Conservation (phyloP, 371 early-diverging fungal genomes). For the Blakeslea trispora region DNA sequence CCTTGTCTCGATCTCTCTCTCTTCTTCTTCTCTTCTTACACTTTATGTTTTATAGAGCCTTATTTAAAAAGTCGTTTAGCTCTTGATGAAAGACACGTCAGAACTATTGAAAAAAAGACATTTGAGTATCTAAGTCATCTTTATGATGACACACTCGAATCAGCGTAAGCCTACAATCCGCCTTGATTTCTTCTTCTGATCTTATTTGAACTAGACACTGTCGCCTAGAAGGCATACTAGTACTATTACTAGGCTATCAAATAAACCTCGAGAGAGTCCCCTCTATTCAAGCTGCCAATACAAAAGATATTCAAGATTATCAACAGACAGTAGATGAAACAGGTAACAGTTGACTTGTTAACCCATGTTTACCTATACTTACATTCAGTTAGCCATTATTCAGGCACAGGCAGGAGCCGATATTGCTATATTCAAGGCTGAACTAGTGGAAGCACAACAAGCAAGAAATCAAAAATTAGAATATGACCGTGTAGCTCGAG, state of each 20-base stretch:
- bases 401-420: constrained; percentile 35
- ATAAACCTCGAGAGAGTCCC: constrained; percentile 40
- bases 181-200: not conserved
- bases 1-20: too few relatives aligned
- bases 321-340: constrained; percentile 36
- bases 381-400: constrained; percentile 29
- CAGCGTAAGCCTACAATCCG: constrained; percentile 24
- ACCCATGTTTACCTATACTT: not conserved
- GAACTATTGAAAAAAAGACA: constrained; percentile 38
- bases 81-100: constrained; percentile 44
- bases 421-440: constrained; percentile 46
- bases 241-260: constrained; percentile 40
- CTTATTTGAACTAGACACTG: constrained; percentile 28
- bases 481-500: constrained; percentile 59
- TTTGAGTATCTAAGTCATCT: constrained; percentile 29
- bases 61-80: constrained; percentile 39
- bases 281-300: constrained; percentile 49
- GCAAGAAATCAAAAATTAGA: constrained; percentile 52
- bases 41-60: constrained; percentile 10
- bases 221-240: constrained; percentile 36
- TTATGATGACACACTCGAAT: constrained; percentile 32
- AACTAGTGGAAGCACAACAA: constrained; percentile 48
- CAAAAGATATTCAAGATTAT: constrained; percentile 49
- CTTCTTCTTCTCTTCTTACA: not conserved
- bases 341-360: constrained; percentile 22